A percentile compares a stretch with the other conserved stretches of the same genome.
Evolutionary conservation across 345 rosid genomes (phyloP).

Genomic region (Boechera divaricarpa): DNA sequence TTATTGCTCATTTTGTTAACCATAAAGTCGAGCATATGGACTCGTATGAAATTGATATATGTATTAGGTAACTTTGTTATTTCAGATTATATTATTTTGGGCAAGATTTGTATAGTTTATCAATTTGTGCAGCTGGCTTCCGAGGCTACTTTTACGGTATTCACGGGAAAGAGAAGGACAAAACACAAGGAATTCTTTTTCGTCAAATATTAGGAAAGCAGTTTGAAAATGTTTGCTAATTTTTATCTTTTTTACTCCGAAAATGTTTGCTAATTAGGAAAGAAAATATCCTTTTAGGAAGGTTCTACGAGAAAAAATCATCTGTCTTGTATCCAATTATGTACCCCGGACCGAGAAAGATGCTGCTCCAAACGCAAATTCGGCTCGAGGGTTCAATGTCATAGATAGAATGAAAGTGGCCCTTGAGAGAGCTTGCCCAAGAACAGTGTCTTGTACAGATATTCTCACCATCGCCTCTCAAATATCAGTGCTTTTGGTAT

Average conservation of each 20-base stretch:
- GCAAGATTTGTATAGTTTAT: background rate
- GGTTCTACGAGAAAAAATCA: background rate
- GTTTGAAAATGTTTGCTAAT: background rate
- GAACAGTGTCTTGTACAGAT: slow-evolving; percentile 63
- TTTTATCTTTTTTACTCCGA: too few relatives aligned
- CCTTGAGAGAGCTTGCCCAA: slow-evolving; percentile 55
- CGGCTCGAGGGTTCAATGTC: slow-evolving; percentile 58
- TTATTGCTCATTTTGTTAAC: slow-evolving; percentile 9
- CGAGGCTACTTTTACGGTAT: background rate
- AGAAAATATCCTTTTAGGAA: background rate
- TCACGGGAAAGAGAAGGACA: slow-evolving; percentile 19
- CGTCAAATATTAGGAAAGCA: background rate
- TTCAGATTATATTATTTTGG: slow-evolving; percentile 7
- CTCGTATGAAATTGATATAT: slow-evolving; percentile 3
- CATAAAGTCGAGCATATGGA: background rate
- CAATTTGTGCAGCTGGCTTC: slow-evolving; percentile 19
- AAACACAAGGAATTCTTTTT: background rate
- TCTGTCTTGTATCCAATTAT: background rate
- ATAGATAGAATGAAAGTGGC: slow-evolving; percentile 59
- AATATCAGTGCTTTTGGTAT: slow-evolving; percentile 51
- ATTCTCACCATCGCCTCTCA: slow-evolving; percentile 51
- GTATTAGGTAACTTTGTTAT: slow-evolving; percentile 37
- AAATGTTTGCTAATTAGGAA: background rate
- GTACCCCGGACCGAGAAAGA: slow-evolving; percentile 51
- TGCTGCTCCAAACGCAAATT: slow-evolving; percentile 57